Evolutionary conservation across 2,329 filamentous ascomycete species (phyloP), one percentile per base, ranked within the genome.

Genomic region (Thyridium curvatum): DNA sequence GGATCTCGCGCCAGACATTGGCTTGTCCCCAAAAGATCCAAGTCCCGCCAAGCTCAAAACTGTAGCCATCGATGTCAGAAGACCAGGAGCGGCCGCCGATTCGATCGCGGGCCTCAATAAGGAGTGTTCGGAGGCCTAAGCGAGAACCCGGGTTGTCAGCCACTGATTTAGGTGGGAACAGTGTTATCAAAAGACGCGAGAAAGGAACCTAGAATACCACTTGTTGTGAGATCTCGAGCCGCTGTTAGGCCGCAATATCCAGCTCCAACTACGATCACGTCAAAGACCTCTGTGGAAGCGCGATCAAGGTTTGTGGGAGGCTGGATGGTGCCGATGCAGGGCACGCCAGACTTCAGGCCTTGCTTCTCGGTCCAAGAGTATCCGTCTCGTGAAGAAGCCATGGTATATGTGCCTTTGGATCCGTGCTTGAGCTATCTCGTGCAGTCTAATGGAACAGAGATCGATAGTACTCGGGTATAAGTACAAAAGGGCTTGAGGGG

Each of bases 1-100:
- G 54, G 3, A 72, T 62, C 38, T 72, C 69, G 4, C 64, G 53
- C 58, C 61, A 68, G 3, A 68, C 51, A 26, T 65, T 61, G 0
- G 65, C 52, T 35, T 68, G 65, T 2, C 55, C 53, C 66, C 66
- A 69, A 38, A 64, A 63, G 0, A 72, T 58, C 67, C 67, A 73
- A 0, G 68, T 70, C 0, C 70, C 70, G 0, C 69, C 69, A 60
- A 73, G 64, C 37, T 72, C 69, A 35, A 61, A 69, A 0, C 59
- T 58, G 12, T 69, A 65, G 0, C 64, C 66, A 0, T 53, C 56
- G 8, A 68, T 64, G 26, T 68, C 60, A 13, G 64, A 60, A 0
- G 62, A 64, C 62, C 64, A 72, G 3, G 67, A 66, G 0, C 69
- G 61, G 2, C 69, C 68, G 13, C 69, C 69, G 35, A 72, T 66